These are phyloP conservation scores for Zygosaccharomyces pseudobailii DNA, from an alignment of 1,139 yeast genomes.

Conservation along the genomic window DNA sequence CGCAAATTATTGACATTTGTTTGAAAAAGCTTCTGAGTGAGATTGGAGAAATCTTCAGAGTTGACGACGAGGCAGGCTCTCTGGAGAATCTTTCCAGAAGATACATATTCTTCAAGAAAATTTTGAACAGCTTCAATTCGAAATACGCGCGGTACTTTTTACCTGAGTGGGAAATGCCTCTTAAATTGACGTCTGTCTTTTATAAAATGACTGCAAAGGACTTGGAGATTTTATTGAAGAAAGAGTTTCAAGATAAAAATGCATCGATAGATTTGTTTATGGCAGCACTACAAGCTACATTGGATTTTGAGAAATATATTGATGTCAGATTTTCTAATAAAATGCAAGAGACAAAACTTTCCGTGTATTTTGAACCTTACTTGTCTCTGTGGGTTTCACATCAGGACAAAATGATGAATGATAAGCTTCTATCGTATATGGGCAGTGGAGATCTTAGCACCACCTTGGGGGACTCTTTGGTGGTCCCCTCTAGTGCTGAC, in stretches of 20 bases:
- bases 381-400: constrained; percentile 81
- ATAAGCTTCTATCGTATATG: constrained; percentile 58
- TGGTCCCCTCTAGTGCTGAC: constrained; percentile 81
- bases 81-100: constrained; percentile 80
- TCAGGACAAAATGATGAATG: constrained; percentile 62
- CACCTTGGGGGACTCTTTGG: constrained; percentile 47
- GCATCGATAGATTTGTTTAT: constrained; percentile 51
- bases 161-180: constrained; percentile 62
- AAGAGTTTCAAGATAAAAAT: constrained; percentile 32
- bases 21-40: constrained; percentile 67
- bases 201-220: constrained; percentile 69
- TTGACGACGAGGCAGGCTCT: constrained; percentile 89
- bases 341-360: constrained; percentile 45
- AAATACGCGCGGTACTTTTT: constrained; percentile 59
- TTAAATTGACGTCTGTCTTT: constrained; percentile 56
- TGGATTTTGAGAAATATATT: constrained; percentile 75
- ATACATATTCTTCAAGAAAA: constrained; percentile 72
- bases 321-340: constrained; percentile 48
- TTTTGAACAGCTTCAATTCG: constrained; percentile 55
- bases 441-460: constrained; percentile 41
- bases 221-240: constrained; percentile 44
- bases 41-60: constrained; percentile 65
- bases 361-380: constrained; percentile 80
- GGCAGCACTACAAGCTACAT: constrained; percentile 54
- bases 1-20: constrained; percentile 69